phyloP scores from a whole-genome alignment of 495 filamentous ascomycete species.

The Clavariopsis aquatica region DNA sequence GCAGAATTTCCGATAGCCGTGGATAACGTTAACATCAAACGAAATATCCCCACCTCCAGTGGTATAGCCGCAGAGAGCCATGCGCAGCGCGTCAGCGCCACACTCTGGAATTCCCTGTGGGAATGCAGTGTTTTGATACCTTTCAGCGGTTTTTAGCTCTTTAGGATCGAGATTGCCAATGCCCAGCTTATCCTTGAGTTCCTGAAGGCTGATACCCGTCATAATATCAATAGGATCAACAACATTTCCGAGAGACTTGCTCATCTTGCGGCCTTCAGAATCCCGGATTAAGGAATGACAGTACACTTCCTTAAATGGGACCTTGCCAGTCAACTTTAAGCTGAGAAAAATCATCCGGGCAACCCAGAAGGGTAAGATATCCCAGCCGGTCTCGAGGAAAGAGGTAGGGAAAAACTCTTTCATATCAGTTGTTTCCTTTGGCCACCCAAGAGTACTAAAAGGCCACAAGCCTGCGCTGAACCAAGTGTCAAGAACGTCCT shows the following conservation, averaged over 20 bases:
- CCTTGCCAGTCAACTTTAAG: slow-evolving; percentile 72
- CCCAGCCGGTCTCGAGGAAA: slow-evolving; percentile 77
- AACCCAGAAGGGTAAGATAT: slow-evolving; percentile 90
- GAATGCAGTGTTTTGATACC: slow-evolving; percentile 79
- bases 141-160: slow-evolving; percentile 69
- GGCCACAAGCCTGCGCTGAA: slow-evolving; percentile 82
- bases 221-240: slow-evolving; percentile 82
- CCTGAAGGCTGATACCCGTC: slow-evolving; percentile 66
- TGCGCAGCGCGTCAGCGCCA: slow-evolving; percentile 80
- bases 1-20: slow-evolving; percentile 82
- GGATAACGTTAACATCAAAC: slow-evolving; percentile 81
- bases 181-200: slow-evolving; percentile 68
- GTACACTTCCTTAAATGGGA: slow-evolving; percentile 78
- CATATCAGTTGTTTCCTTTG: slow-evolving; percentile 42
- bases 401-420: slow-evolving; percentile 71
- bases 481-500: slow-evolving; percentile 81
- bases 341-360: slow-evolving; percentile 80
- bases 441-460: slow-evolving; percentile 79
- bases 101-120: slow-evolving; percentile 84
- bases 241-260: slow-evolving; percentile 80
- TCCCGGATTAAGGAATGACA: slow-evolving; percentile 76
- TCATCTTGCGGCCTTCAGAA: slow-evolving; percentile 86
- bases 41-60: slow-evolving; percentile 84
- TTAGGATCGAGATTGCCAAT: slow-evolving; percentile 72
- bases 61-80: slow-evolving; percentile 78